Base-by-base conservation (phyloP, 2,329 filamentous ascomycete species). In the Colletotrichum lindemuthianum region DNA sequence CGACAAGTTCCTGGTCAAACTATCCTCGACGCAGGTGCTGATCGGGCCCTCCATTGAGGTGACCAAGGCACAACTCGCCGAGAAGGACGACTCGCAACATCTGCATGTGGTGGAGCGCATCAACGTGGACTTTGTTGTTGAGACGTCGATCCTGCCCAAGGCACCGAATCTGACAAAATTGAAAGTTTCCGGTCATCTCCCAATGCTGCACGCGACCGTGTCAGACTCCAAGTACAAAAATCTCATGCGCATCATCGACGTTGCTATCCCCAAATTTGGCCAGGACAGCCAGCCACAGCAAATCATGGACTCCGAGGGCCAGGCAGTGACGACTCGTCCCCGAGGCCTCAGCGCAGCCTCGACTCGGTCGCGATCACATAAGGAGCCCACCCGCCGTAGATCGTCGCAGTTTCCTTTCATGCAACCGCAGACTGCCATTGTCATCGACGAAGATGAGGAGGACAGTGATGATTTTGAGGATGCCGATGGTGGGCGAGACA, bases 211-310 rank as follows among this genome's bases (percentile, higher is more conserved):
- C 75, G 96, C 92, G 10, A 92, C 92, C 0, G 90, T 96, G 41
- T 98, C 96, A 0, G 96, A 99, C 72, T 89, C 89, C 41, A 99
- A 99, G 75, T 99, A 99, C 82, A 99, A 98, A 80, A 94, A 88
- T 49, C 77, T 99, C 65, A 99, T 99, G 96, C 94, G 89, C 71
- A 84, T 99, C 47, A 95, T 99, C 67, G 95, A 99, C 65, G 93
- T 97, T 60, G 94, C 96, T 0, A 92, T 99, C 64, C 96, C 96
- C 1, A 94, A 91, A 66, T 90, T 98, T 33, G 81, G 83, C 13
- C 81, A 83, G 2, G 76, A 80, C 9, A 72, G 79, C 9, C 36
- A 59, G 33, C 60, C 15, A 7, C 55, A 40, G 33, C 39, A 66
- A 60, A n/a, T 59, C 65, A 50, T 68, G 71, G 44, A 69, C 73